phyloP scores from a whole-genome alignment of 805 yeast species.

The Kluyveromyces siamensis region DNA sequence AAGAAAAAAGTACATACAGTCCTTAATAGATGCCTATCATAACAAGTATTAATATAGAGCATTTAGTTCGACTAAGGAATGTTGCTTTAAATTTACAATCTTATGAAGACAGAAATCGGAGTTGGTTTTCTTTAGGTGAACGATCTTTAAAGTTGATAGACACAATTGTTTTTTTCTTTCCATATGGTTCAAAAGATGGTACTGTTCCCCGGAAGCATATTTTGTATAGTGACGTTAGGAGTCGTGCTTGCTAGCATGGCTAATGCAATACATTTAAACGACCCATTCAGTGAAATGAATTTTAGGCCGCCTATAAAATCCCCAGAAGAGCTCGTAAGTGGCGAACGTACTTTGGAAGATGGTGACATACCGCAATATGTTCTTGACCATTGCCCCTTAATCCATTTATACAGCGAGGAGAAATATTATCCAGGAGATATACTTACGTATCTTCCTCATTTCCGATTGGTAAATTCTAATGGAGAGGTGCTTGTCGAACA shows the following conservation, averaged over 20 bases:
- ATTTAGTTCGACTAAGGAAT: too few relatives aligned
- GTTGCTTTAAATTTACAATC: too few relatives aligned
- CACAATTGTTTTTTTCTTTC: not conserved
- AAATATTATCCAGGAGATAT: conserved; percentile 77
- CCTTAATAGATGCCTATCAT: too few relatives aligned
- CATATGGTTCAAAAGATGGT: not conserved
- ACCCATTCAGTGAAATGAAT: not conserved
- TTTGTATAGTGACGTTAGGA: not conserved
- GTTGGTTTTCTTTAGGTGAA: not conserved
- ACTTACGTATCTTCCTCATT: conserved; percentile 55
- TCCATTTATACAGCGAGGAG: conserved; percentile 85
- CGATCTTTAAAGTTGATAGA: not conserved
- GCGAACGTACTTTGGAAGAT: conserved; percentile 18
- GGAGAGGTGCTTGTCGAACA: conserved; percentile 33
- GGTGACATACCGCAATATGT: conserved; percentile 54
- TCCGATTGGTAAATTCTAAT: conserved; percentile 45
- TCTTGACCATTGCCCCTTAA: conserved; percentile 61
- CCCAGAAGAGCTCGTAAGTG: conserved; percentile 19
- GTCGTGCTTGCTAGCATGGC: not conserved
- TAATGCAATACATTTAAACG: not conserved
- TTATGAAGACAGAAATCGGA: too few relatives aligned
- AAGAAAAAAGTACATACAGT: too few relatives aligned
- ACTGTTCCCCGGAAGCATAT: not conserved
- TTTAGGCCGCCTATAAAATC: conserved; percentile 19
- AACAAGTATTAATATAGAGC: too few relatives aligned